Evolutionary conservation across 2,329 filamentous ascomycete genomes (phyloP).

Genomic region (Ceratocystis diversiconidia): DNA sequence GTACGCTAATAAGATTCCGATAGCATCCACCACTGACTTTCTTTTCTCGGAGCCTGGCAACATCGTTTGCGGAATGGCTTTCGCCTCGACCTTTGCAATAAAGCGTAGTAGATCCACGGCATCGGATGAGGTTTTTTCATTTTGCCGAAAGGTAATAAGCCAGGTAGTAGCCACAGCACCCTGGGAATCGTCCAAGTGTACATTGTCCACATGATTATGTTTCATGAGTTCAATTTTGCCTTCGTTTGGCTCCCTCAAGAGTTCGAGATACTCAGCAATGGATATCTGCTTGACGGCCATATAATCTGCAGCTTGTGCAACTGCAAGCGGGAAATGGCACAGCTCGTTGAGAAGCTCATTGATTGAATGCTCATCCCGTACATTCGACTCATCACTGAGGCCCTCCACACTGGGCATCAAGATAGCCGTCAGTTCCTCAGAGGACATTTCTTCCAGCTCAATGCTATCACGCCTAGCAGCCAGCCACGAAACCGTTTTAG

Average conservation of each 20-base stretch:
- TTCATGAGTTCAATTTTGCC: neutral
- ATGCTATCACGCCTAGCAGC: neutral
- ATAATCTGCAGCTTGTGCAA: slow-evolving; percentile 19
- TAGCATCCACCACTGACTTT: neutral
- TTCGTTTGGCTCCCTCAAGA: neutral
- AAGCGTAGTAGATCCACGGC: neutral
- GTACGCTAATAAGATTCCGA: neutral
- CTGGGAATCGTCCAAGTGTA: neutral
- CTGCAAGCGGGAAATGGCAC: slow-evolving; percentile 18
- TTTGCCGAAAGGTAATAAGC: neutral
- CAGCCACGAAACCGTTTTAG: neutral
- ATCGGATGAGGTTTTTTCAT: neutral
- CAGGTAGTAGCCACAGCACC: neutral
- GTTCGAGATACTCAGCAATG: neutral
- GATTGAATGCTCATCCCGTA: neutral
- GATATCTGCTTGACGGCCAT: slow-evolving; percentile 8
- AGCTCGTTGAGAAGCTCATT: neutral
- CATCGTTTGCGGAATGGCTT: neutral
- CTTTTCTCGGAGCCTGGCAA: neutral
- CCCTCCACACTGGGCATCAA: neutral
- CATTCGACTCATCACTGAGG: neutral
- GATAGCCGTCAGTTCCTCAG: neutral
- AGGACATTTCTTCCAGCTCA: neutral
- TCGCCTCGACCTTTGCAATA: neutral
- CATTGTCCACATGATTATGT: neutral